These are phyloP conservation scores for Gaeumannomyces sp. DNA, from an alignment of 2,329 filamentous ascomycete genomes.

Conservation along the genomic window DNA sequence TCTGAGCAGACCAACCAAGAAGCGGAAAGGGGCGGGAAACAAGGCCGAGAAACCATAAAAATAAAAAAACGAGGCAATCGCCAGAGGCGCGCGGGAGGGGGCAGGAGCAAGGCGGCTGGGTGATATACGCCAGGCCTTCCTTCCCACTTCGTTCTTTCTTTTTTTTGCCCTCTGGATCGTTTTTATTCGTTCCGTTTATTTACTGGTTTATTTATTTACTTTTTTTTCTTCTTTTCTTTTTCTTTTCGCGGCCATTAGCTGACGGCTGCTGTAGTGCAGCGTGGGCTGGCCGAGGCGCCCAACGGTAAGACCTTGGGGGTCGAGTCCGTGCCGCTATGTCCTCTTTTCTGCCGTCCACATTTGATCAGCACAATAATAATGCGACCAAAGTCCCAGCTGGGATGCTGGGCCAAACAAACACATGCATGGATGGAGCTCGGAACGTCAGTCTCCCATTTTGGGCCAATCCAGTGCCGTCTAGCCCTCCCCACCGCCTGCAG, in stretches of 20 bases:
- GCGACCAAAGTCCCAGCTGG: neutral
- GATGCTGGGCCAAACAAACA: neutral
- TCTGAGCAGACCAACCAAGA: neutral
- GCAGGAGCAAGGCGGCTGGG: neutral
- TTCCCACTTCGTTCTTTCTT: neutral
- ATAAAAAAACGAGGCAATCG: neutral
- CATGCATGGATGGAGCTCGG: neutral
- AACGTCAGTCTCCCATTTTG: neutral
- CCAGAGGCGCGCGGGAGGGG: neutral
- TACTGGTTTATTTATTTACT: neutral
- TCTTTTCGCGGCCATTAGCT: neutral
- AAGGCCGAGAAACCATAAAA: neutral
- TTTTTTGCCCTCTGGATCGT: neutral
- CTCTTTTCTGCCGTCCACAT: neutral
- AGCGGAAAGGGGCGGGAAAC: neutral
- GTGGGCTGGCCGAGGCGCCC: neutral
- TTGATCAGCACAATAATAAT: neutral
- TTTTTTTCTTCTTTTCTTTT: neutral
- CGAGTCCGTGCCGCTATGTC: neutral
- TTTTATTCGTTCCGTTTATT: neutral
- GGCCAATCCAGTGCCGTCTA: neutral
- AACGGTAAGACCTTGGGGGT: conserved; percentile 1
- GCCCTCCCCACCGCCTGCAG: neutral
- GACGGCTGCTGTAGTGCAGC: neutral
- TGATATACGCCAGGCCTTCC: neutral